These are phyloP conservation scores for Drechslerella stenobrocha DNA, from an alignment of 2,329 filamentous ascomycete genomes.

Conservation along the genomic window DNA sequence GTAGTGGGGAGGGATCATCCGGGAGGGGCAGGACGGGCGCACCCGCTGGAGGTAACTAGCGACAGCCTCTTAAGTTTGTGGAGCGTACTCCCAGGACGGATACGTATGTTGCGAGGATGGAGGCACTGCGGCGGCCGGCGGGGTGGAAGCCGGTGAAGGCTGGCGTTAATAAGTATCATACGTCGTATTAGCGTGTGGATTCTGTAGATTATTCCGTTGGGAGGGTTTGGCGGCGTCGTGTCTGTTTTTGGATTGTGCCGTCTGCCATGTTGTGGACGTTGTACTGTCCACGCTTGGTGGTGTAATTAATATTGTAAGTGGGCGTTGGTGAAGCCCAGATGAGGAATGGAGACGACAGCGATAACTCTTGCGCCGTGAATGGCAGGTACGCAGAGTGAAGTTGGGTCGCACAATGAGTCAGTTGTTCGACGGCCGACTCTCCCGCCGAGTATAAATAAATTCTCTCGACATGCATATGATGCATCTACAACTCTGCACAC, in stretches of 20 bases:
- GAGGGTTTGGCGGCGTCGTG: not conserved
- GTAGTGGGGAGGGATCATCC: not conserved
- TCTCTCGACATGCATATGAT: not conserved
- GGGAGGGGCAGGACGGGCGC: constrained; percentile 15
- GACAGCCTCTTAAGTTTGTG: not conserved
- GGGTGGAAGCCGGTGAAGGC: not conserved
- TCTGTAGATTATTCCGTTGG: not conserved
- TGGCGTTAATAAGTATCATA: not conserved
- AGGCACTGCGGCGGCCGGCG: not conserved
- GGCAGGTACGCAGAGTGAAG: not conserved
- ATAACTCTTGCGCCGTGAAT: not conserved
- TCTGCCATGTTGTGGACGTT: not conserved
- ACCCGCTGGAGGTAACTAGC: no score
- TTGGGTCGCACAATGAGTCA: not conserved
- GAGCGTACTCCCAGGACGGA: not conserved
- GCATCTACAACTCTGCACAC: no score
- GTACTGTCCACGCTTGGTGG: no score
- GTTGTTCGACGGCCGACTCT: not conserved
- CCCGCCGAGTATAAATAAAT: not conserved
- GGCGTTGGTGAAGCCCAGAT: no score
- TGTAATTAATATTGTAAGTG: not conserved
- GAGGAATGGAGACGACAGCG: no score
- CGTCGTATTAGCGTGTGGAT: not conserved
- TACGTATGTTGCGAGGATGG: not conserved
- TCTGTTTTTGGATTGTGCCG: not conserved